Evolutionary conservation across 257 asterid genomes (phyloP), one percentile per base, ranked within the genome.

Genomic region (Lithospermum erythrorhizon): DNA sequence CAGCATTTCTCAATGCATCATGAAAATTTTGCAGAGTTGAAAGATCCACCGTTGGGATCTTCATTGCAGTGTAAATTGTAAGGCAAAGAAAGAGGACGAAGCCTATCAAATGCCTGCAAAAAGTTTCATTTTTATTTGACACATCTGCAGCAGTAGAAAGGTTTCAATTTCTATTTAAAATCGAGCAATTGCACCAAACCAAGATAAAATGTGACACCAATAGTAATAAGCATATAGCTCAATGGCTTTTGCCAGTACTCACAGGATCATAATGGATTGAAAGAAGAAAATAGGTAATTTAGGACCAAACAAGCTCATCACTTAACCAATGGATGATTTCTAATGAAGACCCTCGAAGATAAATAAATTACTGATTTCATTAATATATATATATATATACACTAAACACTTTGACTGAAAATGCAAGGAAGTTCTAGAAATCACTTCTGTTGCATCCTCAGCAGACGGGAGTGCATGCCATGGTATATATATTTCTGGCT

Each of bases 61-160:
- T 81, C 77, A 58, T 79, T 59, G 96, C 96, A 24, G 99, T 93
- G 80, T 85, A 93, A 77, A 89, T 82, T 63, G 99, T 93, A 74
- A 93, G 72, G 55, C 80, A 62, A 51, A 93, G 94, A 81, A 93
- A 93, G 73, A 93, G 80, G 79, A 93, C 87, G 87, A 93, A 93
- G 62, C 99, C 99, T 68, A 93, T 85, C 80, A 93, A 87, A 79
- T 93, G 99, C 86, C 99, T 89, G 90, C 80, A 72, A 68, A 66
- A 66, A 62, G 11, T 19, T 62, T 60, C 20, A 63, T 52, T 57
- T 57, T 53, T 19, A 59, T 52, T 64, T 55, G 22, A 6, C 52
- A 27, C 30, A 13, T 27, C 13, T 9, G 21, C 2, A 21, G 13
- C 2, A 21, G 53, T 17, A 61, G 55, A 21, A 55, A 63, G 58